phyloP scores from a whole-genome alignment of 148 eudicot species.

The Vaccinium myrtillus region DNA sequence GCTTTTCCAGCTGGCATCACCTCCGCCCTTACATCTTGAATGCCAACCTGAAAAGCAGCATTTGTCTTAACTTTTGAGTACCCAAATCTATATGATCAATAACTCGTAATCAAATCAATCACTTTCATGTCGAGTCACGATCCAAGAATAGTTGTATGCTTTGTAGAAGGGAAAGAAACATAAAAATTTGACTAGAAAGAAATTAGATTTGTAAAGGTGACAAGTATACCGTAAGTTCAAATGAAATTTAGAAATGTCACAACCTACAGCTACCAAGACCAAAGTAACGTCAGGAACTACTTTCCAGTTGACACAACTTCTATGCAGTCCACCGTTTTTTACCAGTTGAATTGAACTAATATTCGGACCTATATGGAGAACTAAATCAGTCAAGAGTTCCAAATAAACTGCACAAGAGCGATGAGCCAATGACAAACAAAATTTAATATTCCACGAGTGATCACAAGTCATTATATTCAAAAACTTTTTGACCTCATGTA shows the following conservation, averaged over 20 bases:
- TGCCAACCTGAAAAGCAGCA: conserved; percentile 66
- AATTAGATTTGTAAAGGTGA: background rate
- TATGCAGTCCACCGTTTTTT: background rate
- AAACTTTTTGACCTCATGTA: background rate
- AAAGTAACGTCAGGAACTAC: background rate
- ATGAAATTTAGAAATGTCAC: background rate
- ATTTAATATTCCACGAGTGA: background rate
- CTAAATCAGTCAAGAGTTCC: background rate
- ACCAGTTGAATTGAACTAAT: background rate
- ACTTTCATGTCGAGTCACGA: background rate
- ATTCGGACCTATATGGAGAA: background rate
- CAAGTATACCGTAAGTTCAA: background rate
- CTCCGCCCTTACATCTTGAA: conserved; percentile 79
- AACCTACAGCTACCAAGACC: background rate
- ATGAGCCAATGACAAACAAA: background rate
- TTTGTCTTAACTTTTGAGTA: background rate
- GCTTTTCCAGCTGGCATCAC: conserved; percentile 98
- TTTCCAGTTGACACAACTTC: background rate
- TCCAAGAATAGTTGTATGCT: background rate
- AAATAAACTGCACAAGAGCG: background rate
- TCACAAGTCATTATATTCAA: background rate
- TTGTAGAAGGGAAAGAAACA: background rate
- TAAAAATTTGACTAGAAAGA: background rate
- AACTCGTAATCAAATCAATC: background rate
- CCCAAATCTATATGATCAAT: background rate